Percentiles rank a stretch among this genome's conserved stretches.
phyloP scores from a whole-genome alignment of 1,139 yeast species.

The Sugiyamaella novakii region DNA sequence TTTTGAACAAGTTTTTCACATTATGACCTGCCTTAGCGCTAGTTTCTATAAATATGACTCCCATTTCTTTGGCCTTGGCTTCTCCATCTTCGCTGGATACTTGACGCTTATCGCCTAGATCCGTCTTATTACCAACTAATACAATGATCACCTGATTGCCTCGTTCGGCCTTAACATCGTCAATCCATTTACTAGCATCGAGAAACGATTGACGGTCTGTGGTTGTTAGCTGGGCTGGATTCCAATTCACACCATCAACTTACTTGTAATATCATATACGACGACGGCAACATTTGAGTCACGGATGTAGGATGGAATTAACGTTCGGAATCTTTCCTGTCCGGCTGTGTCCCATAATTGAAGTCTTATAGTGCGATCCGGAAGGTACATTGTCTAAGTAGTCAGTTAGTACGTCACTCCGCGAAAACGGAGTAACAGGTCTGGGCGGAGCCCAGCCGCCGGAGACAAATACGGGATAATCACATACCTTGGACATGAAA shows the following conservation, averaged over 20 bases:
- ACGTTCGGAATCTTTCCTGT: conserved; percentile 91
- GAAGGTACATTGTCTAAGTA: conserved; percentile 63
- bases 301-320: conserved; percentile 91
- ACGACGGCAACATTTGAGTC: conserved; percentile 97
- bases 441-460: too few relatives aligned
- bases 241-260: too few relatives aligned
- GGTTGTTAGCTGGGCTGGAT: too few relatives aligned
- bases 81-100: conserved; percentile 83
- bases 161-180: conserved; percentile 76
- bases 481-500: conserved; percentile 67
- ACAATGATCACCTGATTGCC: conserved; percentile 70
- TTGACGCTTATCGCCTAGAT: conserved; percentile 64
- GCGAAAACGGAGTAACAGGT: too few relatives aligned
- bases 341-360: conserved; percentile 99
- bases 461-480: not conserved
- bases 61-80: conserved; percentile 71
- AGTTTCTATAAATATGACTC: conserved; percentile 86
- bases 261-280: conserved; percentile 89
- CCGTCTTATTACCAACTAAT: conserved; percentile 81
- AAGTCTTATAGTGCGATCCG: conserved; percentile 69
- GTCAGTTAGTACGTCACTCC: conserved; percentile 3
- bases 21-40: conserved; percentile 95
- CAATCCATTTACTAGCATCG: conserved; percentile 76
- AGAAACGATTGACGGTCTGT: conserved; percentile 65
- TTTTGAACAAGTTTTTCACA: conserved; percentile 84